Evolutionary conservation across 352 stramenopile genomes (phyloP), one percentile per base, ranked within the genome.

Genomic region (Thraustochytrium striatum): DNA sequence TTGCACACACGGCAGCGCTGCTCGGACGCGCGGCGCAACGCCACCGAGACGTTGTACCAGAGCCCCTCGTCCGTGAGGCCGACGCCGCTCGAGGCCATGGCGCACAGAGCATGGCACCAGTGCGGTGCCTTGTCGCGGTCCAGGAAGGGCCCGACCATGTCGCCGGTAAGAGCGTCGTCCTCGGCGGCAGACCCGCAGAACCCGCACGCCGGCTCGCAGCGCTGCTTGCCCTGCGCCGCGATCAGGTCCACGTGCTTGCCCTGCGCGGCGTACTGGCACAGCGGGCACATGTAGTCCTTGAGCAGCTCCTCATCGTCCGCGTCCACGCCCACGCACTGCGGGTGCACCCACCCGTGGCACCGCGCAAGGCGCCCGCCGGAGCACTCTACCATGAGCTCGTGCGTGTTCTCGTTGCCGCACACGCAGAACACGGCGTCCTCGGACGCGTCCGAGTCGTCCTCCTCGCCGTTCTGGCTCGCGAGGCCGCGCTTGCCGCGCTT

Each of bases 301-400:
- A 61, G 5, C 19, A 19, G 5, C 25, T 61, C 19, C 5, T 5
- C 19, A 5, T 16, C 9, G 53, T 5, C 25, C 53, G 53, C 5
- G 53, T 16, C 19, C 5, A 61, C 5, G 53, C 61, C 61, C 3
- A 70, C 61, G 38, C 61, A 70, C 2, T 70, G 33, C 25, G 61
- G 61, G n/a, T 70, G 61, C 19, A 70, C 61, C 13, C 33, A 70
- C 5, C 61, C 61, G 30, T 70, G 13, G 38, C 61, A 70, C 0
- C 61, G 61, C n/a, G n/a, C n/a, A n/a, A n/a, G n/a, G n/a, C n/a
- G n/a, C n/a, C 47, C 47, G 16, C 47, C 47, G 47, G 16, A 21
- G 47, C 47, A 55, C 47, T 55, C 47, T 21, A 55, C 25, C 47
- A 55, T 55, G 16, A 55, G 16, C 16, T 55, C 47, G 47, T 55